Base-by-base conservation (phyloP, 2,329 filamentous ascomycete species). In the Xylaria multiplex region DNA sequence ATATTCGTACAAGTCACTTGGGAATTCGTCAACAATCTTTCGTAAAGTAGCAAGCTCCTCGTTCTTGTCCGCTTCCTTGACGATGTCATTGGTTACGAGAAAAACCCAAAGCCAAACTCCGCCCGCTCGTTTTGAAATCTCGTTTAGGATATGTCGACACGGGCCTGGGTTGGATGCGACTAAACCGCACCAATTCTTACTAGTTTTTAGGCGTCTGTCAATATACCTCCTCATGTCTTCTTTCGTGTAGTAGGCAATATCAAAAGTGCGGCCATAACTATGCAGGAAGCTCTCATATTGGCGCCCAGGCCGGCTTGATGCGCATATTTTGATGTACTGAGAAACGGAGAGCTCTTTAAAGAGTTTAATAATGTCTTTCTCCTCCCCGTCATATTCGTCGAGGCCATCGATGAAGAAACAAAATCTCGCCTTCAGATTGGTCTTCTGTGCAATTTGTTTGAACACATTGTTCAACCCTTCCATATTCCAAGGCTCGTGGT, bases 61-160 rank as follows among this genome's bases (percentile, higher is more conserved):
- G 6, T 30, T 50, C 9, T 50, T 59, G 2, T 59, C 57, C 22
- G 35, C 57, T 52, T 59, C 57, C 22, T 32, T 59, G 35, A 59
- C 7, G 13, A 60, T 53, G 6, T 60, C 48, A 6, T 7, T 14
- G 8, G 37, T 53, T 6, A 60, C 48, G 2, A 56, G 40, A 14
- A 30, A 52, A 43, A 56, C 40, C 53, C 40, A 45, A 3, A 56
- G 37, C 53, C 53, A 56, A 11, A 56, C 53, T 8, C 53, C 53
- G 7, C 22, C 19, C 3, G 53, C 53, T 7, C 40, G 37, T 5
- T 6, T 19, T 0, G 53, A 45, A 30, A 56, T n/a, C 6, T 32
- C 40, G 6, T 46, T 13, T 32, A 55, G 1, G 11, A 55, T 55
- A 16, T 55, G 13, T 43, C 27, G 52, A 24, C 52, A 55, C 32